Conservation (phyloP, 257 asterid species). For the Solanum corneliomulleri region DNA sequence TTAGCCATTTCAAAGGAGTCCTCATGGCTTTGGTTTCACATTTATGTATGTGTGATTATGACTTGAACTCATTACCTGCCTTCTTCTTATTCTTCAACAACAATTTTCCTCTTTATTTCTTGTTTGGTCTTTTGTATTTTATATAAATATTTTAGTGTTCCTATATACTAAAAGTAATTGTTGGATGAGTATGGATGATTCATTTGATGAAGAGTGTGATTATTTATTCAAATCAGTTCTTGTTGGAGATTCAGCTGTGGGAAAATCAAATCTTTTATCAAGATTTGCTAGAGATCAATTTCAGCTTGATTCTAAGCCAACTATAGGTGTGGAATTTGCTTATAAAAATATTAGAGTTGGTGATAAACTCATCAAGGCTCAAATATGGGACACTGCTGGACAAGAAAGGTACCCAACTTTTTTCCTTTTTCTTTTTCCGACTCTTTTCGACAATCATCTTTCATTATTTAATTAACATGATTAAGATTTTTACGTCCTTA, state of each 20-base stretch:
- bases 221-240: slow-evolving; percentile 75
- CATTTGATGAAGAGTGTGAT: slow-evolving; percentile 79
- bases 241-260: slow-evolving; percentile 82
- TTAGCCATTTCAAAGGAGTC: slow-evolving; percentile 1
- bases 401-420: slow-evolving; percentile 58
- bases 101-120: background rate
- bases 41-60: slow-evolving; percentile 10
- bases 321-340: slow-evolving; percentile 85
- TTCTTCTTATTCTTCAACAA: background rate
- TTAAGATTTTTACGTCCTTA: background rate
- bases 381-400: slow-evolving; percentile 94
- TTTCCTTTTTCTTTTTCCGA: background rate
- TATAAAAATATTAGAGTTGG: slow-evolving; percentile 55
- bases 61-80: background rate
- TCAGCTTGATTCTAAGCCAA: slow-evolving; percentile 69
- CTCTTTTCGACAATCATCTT: background rate
- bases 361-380: slow-evolving; percentile 78
- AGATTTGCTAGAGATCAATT: slow-evolving; percentile 62
- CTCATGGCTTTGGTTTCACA: slow-evolving; percentile 23
- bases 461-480: too few species aligned
- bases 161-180: background rate
- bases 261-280: slow-evolving; percentile 65
- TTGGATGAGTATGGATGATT: slow-evolving; percentile 26
- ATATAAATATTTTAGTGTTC: background rate
- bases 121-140: background rate